A percentile compares a stretch with the other conserved stretches of the same genome.
Evolutionary conservation across 1,284 basidiomycete species (phyloP).

Genomic region (Xerocomus amazonicus): DNA sequence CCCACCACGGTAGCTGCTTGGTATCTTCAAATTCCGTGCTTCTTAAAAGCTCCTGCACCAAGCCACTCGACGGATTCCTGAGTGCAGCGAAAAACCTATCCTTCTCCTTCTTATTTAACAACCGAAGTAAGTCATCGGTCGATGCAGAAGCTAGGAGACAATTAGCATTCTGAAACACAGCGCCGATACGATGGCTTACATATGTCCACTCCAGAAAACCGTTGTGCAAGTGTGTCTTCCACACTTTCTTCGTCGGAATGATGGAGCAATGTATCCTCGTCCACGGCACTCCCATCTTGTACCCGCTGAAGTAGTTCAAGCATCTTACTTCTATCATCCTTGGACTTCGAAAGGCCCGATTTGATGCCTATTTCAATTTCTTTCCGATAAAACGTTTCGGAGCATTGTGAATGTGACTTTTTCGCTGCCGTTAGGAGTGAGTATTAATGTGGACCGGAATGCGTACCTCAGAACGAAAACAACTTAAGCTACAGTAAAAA

Average conservation of each 20-base stretch:
- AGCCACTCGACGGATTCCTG: constrained; percentile 53
- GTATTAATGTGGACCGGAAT: not conserved
- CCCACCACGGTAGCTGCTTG: constrained; percentile 66
- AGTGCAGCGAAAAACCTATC: constrained; percentile 56
- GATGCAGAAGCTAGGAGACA: constrained; percentile 45
- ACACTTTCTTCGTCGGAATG: constrained; percentile 43
- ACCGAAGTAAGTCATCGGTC: constrained; percentile 59
- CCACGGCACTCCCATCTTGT: constrained; percentile 53
- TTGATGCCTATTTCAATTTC: constrained; percentile 63
- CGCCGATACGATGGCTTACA: constrained; percentile 42
- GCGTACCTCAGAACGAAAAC: constrained; percentile 69
- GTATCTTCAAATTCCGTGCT: constrained; percentile 50
- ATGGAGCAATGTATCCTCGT: constrained; percentile 32
- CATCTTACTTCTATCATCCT: constrained; percentile 58
- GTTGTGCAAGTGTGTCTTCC: constrained; percentile 43
- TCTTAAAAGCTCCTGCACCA: constrained; percentile 56
- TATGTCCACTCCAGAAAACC: constrained; percentile 58
- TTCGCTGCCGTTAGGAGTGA: not conserved
- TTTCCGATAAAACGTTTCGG: constrained; percentile 72
- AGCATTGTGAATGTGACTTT: constrained; percentile 66
- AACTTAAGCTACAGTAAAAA: constrained; percentile 73
- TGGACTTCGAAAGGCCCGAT: constrained; percentile 47
- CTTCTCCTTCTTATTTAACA: constrained; percentile 56
- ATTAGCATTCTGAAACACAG: not conserved
- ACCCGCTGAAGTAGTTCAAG: constrained; percentile 67